Evolutionary conservation across 1,139 yeast genomes (phyloP), one percentile per base, ranked within the genome.

Genomic region (Suhomyces bribrorum): DNA sequence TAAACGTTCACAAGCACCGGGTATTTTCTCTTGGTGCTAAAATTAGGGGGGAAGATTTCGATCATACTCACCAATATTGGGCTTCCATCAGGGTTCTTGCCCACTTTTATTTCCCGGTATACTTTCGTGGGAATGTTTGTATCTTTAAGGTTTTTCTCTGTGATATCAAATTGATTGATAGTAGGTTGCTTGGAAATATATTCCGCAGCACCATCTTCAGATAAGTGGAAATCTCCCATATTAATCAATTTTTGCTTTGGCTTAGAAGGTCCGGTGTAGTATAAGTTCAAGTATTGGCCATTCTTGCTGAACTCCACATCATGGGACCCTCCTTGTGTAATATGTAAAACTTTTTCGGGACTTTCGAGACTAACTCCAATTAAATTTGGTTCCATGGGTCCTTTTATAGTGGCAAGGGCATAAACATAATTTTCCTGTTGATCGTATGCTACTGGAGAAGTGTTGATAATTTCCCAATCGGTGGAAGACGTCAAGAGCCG

Each of bases 1-100:
- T 92, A 92, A 5, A 83, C 87, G 49, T 81, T 81, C 17, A 90
- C 95, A 40, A 92, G 62, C 3, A 92, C 59, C 0, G 97, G 97
- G 56, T 90, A 83, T 54, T 83, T 79, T 41, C 63, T 66, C 4
- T 40, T 36, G 4, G 56, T 50, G 48, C 83, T 70, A 54, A 89
- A 86, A 43, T 74, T 69, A 1, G 81, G 77, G 1, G 98, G 98
- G 26, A 79, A 67, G 5, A 85, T 82, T 57, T 90, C 97, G 34
- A 84, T 64, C 38, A 83, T 78, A 56, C 86, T 83, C 25, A 86
- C 68, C n/a, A 60, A 54, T 5, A 81, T 59, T 4, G 65, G 70
- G 16, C 67, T 69, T 11, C 59, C 61, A 32, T 69, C 69, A 3
- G 54, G 53, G 17, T 62, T 66, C 23, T 59, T 58, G 13, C 68